Evolutionary conservation across 2,329 filamentous ascomycete species (phyloP).

Genomic region (Pestalotiopsis sp.): DNA sequence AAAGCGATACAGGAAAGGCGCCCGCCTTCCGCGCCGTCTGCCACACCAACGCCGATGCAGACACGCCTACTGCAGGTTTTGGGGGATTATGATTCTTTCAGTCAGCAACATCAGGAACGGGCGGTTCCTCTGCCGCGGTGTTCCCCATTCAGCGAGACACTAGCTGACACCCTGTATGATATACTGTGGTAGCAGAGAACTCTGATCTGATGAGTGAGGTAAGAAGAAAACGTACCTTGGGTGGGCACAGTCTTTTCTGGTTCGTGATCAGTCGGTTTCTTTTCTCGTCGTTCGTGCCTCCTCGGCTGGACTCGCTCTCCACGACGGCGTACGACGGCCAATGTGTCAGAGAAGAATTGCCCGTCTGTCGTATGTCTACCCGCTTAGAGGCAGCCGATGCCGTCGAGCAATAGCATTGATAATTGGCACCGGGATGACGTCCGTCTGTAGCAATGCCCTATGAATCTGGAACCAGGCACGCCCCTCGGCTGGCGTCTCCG

Average conservation of each 20-base stretch:
- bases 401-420: constrained; percentile 11
- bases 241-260: background rate
- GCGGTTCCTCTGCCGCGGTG: background rate
- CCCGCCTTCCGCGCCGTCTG: background rate
- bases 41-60: background rate
- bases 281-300: background rate
- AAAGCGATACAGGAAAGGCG: background rate
- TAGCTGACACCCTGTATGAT: background rate
- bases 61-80: background rate
- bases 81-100: background rate
- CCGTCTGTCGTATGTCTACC: background rate
- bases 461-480: background rate
- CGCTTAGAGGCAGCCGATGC: constrained; percentile 9
- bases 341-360: background rate
- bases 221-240: background rate
- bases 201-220: background rate
- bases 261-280: background rate
- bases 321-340: background rate
- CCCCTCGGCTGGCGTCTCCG: background rate
- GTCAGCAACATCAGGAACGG: constrained; percentile 5
- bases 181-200: background rate
- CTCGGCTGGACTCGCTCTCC: background rate
- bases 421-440: background rate
- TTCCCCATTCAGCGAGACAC: background rate
- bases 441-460: constrained; percentile 1